Base-by-base conservation (phyloP, 495 filamentous ascomycete species). In the Penicillium salamii region DNA sequence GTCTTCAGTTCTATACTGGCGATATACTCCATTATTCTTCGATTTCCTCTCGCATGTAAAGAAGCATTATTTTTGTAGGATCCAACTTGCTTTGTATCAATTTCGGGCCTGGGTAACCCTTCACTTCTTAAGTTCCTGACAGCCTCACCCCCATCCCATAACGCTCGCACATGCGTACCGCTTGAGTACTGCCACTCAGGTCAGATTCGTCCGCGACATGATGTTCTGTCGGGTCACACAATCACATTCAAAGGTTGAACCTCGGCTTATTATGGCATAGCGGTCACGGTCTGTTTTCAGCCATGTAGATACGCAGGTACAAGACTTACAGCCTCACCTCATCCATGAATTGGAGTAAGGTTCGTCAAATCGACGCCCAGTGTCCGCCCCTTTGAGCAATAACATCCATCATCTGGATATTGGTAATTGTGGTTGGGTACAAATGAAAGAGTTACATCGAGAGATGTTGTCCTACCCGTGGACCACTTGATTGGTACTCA, bases 41-140 rank as follows among this genome's bases (percentile, higher is more conserved):
- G 42, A 26, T 26, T 20, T 38, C 9, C 1, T 42, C n/a, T 42
- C 47, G 32, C 29, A 41, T 50, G 47, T 42, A 49, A 36, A n/a
- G n/a, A n/a, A n/a, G n/a, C n/a, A n/a, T n/a, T n/a, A n/a, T n/a
- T n/a, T n/a, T n/a, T n/a, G n/a, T n/a, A n/a, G n/a, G n/a, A n/a
- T n/a, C n/a, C n/a, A n/a, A n/a, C n/a, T n/a, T n/a, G n/a, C n/a
- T n/a, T n/a, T n/a, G n/a, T n/a, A n/a, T n/a, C n/a, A n/a, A n/a
- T n/a, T n/a, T n/a, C n/a, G n/a, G n/a, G n/a, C n/a, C n/a, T n/a
- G n/a, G n/a, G n/a, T n/a, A n/a, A n/a, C n/a, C n/a, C n/a, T n/a
- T n/a, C n/a, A n/a, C n/a, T n/a, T n/a, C n/a, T n/a, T n/a, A n/a
- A n/a, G n/a, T n/a, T n/a, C n/a, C n/a, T n/a, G n/a, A n/a, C n/a